Conservation (phyloP, 2,329 filamentous ascomycete genomes). For the Calycina herbarum region DNA sequence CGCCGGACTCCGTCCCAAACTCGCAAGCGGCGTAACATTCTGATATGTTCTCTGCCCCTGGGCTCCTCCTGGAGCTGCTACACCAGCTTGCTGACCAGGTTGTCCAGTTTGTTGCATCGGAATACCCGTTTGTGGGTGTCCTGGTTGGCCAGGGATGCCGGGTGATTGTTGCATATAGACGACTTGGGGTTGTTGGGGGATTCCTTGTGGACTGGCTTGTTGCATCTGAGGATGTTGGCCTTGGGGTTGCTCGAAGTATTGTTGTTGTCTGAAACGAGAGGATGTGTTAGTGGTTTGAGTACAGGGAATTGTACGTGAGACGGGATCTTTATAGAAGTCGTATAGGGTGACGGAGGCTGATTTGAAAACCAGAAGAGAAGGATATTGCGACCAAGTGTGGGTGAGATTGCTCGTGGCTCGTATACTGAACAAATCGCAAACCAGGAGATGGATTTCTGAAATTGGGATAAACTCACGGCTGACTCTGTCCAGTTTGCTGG, state of each 20-base stretch:
- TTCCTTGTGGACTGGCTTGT: conserved; percentile 6
- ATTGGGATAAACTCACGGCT: conserved; percentile 9
- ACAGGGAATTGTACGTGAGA: not conserved
- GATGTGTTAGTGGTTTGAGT: not conserved
- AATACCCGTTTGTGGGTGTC: conserved; percentile 3
- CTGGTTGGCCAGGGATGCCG: conserved; percentile 2
- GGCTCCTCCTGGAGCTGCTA: not conserved
- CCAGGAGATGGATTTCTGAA: not conserved
- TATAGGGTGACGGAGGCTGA: not conserved
- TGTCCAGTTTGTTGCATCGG: conserved; percentile 8
- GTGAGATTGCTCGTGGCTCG: not conserved
- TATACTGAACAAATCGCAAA: not conserved
- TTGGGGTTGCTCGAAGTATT: conserved; percentile 14
- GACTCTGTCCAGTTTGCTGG: conserved; percentile 4
- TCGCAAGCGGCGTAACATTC: conserved; percentile 21
- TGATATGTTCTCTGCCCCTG: conserved; percentile 12
- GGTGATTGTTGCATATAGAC: conserved; percentile 15
- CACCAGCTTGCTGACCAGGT: not conserved
- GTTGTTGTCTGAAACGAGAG: conserved; percentile 7
- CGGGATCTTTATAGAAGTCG: not conserved
- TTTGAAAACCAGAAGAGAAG: not conserved
- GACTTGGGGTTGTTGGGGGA: conserved; percentile 15
- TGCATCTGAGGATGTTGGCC: conserved; percentile 1
- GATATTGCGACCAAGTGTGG: not conserved
- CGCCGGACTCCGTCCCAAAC: conserved; percentile 16